Conservation (phyloP, 352 stramenopile genomes). For the Aphanomyces astaci region DNA sequence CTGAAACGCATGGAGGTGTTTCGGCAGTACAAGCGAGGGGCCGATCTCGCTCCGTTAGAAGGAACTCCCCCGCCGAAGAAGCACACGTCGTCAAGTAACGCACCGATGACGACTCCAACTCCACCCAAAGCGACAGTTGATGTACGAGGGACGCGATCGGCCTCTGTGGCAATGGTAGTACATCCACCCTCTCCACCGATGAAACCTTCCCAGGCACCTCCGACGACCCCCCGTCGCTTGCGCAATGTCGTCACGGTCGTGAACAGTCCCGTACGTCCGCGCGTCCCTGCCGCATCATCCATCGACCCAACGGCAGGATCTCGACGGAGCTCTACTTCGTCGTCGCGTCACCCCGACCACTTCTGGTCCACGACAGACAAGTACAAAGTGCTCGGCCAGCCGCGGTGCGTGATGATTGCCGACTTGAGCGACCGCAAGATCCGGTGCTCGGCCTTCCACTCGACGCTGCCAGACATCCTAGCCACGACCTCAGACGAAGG, state of each 20-base stretch:
- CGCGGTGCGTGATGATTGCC: conserved; percentile 47
- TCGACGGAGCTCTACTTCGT: background rate
- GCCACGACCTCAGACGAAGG: conserved; percentile 72
- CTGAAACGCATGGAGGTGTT: conserved; percentile 7
- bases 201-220: background rate
- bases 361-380: conserved; percentile 65
- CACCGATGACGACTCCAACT: background rate
- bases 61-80: background rate
- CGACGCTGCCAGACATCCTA: conserved; percentile 60
- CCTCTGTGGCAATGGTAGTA: background rate
- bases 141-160: background rate
- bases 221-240: background rate
- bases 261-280: background rate
- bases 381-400: conserved; percentile 60
- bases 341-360: conserved; percentile 37
- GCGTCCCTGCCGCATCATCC: background rate
- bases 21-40: background rate
- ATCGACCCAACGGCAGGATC: background rate
- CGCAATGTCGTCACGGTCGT: background rate
- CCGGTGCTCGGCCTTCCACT: conserved; percentile 68
- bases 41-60: background rate
- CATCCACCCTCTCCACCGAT: background rate
- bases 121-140: background rate
- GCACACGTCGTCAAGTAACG: background rate
- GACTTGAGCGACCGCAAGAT: conserved; percentile 63